Percentiles rank a stretch among this genome's conserved stretches.
Evolutionary conservation across 192 early-diverging fungal species (phyloP).

Genomic region (Podila clonocystis): DNA sequence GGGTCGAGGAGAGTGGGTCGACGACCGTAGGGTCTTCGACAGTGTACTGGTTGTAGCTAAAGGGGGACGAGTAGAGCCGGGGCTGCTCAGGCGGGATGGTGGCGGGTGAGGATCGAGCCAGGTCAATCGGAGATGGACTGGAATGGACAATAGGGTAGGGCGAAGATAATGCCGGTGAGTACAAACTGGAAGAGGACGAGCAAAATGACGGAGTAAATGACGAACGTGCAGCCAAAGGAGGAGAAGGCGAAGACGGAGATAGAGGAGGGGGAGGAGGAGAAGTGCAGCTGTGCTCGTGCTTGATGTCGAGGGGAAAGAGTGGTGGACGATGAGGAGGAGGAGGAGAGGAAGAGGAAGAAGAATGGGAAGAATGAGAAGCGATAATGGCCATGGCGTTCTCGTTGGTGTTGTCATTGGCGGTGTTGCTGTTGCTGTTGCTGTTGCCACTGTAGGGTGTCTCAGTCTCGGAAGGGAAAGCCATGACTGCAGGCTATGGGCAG

Average conservation of each 20-base stretch:
- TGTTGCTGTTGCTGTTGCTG: background rate
- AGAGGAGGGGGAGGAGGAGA: background rate
- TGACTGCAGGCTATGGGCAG: too few species aligned
- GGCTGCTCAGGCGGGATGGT: background rate
- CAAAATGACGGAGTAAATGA: constrained; percentile 4
- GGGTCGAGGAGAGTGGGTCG: constrained; percentile 3
- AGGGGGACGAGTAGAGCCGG: background rate
- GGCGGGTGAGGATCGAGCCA: constrained; percentile 2
- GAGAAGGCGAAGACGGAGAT: background rate
- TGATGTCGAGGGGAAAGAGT: background rate
- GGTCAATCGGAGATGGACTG: constrained; percentile 28
- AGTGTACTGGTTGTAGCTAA: background rate
- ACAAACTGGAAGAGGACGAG: constrained; percentile 7
- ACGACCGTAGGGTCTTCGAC: background rate
- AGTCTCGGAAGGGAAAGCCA: too few species aligned
- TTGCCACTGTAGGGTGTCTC: too few species aligned
- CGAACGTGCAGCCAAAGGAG: background rate
- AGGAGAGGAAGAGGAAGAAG: background rate
- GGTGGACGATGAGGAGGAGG: background rate
- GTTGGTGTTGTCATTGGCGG: background rate
- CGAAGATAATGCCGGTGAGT: constrained; percentile 9
- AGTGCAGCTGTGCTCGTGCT: background rate
- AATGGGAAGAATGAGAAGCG: background rate
- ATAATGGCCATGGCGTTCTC: background rate
- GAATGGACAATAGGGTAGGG: constrained; percentile 40